Evolutionary conservation across 2,329 filamentous ascomycete species (phyloP).

Genomic region (Trichoderma breve): DNA sequence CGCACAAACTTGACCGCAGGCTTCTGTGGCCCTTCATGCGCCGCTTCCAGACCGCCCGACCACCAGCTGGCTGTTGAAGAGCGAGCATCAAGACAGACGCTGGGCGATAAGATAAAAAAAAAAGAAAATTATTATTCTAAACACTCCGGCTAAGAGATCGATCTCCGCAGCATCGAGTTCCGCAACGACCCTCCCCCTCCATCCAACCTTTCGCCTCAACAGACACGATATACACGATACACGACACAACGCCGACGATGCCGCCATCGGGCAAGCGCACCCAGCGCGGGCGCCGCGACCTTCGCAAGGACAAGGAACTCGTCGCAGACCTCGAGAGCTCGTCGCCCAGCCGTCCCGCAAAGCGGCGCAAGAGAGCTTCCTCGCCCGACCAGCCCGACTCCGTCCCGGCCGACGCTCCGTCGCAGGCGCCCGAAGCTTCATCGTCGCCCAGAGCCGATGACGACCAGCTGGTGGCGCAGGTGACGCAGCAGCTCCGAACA

Average conservation of each 20-base stretch:
- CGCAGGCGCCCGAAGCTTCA: conserved; percentile 40
- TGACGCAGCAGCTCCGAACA: conserved; percentile 51
- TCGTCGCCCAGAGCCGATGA: conserved; percentile 47
- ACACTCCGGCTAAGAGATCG: not conserved
- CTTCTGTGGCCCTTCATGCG: conserved; percentile 12
- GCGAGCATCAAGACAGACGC: not conserved
- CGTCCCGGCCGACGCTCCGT: conserved; percentile 22
- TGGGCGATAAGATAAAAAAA: not conserved
- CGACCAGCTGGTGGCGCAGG: conserved; percentile 55
- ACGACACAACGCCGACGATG: conserved; percentile 25
- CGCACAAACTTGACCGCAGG: conserved; percentile 16
- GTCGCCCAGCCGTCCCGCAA: conserved; percentile 60
- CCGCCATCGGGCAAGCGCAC: conserved; percentile 39
- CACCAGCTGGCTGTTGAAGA: not conserved
- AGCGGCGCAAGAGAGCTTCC: conserved; percentile 59
- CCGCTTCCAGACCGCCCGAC: not conserved
- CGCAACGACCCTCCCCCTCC: not conserved
- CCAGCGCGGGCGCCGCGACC: conserved; percentile 40
- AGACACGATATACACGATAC: not conserved
- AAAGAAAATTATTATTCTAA: conserved; percentile 8
- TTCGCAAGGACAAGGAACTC: conserved; percentile 38
- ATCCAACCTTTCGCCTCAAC: not conserved
- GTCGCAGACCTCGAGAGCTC: conserved; percentile 46
- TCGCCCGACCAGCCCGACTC: conserved; percentile 22
- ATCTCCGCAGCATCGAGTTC: conserved; percentile 10